A percentile compares a stretch with the other conserved stretches of the same genome.
phyloP scores from a whole-genome alignment of 805 yeast species.

The Kazachstania africana region DNA sequence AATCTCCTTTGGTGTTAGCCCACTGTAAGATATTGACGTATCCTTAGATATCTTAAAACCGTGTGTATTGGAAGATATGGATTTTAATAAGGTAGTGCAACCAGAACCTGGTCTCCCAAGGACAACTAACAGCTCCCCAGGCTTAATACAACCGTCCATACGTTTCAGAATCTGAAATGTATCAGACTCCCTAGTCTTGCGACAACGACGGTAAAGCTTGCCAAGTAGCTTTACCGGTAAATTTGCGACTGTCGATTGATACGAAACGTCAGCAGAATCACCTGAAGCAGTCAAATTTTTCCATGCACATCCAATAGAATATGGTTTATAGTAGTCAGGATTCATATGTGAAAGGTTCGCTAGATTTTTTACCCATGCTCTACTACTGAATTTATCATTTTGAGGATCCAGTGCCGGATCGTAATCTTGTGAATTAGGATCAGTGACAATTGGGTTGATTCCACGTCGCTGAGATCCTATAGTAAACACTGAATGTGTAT shows the following conservation, averaged over 20 bases:
- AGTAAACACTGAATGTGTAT: too few relatives aligned
- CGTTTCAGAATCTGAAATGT: constrained; percentile 45
- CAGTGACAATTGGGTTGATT: constrained; percentile 11
- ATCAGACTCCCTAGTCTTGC: constrained; percentile 17
- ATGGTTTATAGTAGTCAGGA: constrained; percentile 46
- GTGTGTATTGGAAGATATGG: constrained; percentile 46
- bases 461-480: not conserved
- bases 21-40: constrained; percentile 41
- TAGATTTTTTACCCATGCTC: constrained; percentile 53
- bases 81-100: constrained; percentile 54
- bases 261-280: constrained; percentile 45
- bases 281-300: constrained; percentile 38
- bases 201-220: constrained; percentile 10
- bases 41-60: constrained; percentile 42
- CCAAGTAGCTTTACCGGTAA: not conserved
- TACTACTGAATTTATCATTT: constrained; percentile 40
- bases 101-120: constrained; percentile 75
- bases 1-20: constrained; percentile 41
- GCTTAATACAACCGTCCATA: constrained; percentile 50
- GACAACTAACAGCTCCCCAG: constrained; percentile 60
- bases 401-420: constrained; percentile 48
- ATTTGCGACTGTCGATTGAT: constrained; percentile 38
- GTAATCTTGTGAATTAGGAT: constrained; percentile 6
- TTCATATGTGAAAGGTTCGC: constrained; percentile 39
- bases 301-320: constrained; percentile 32